Percentiles rank a stretch among this genome's conserved stretches.
Conservation (phyloP, 805 yeast genomes). For the Saturnispora quitensis region DNA sequence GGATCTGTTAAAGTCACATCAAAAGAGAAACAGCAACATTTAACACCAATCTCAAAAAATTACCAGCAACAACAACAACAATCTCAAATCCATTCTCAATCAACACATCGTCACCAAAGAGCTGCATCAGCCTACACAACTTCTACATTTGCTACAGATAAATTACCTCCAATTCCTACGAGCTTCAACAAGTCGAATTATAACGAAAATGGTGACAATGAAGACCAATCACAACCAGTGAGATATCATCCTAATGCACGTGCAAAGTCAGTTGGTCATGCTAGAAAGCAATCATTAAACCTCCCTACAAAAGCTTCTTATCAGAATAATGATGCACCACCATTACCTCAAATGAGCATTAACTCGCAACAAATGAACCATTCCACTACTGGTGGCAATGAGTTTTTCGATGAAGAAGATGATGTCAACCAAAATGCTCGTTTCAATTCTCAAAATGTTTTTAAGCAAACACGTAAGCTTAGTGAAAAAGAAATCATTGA, state of each 20-base stretch:
- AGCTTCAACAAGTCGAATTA: not conserved
- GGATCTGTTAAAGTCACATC: constrained; percentile 55
- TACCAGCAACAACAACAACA: not conserved
- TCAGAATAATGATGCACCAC: constrained; percentile 29
- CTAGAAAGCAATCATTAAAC: constrained; percentile 51
- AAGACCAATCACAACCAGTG: not conserved
- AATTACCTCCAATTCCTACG: constrained; percentile 6
- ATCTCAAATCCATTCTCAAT: not conserved
- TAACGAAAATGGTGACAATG: constrained; percentile 25
- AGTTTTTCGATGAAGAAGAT: constrained; percentile 48
- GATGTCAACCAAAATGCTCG: constrained; percentile 22
- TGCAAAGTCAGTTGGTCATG: constrained; percentile 81
- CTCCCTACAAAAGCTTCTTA: constrained; percentile 16
- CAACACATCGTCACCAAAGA: constrained; percentile 27
- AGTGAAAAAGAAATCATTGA: constrained; percentile 40
- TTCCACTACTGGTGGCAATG: constrained; percentile 40
- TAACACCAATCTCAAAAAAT: constrained; percentile 22
- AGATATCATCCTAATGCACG: constrained; percentile 72
- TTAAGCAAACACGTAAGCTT: constrained; percentile 20
- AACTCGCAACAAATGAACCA: constrained; percentile 10
- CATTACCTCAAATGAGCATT: constrained; percentile 30
- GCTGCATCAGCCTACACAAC: constrained; percentile 31
- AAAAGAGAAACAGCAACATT: constrained; percentile 37
- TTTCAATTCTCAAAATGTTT: constrained; percentile 19
- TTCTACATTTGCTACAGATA: constrained; percentile 20